Conservation (phyloP, 2,329 filamentous ascomycete genomes). For the Sclerotinia nivalis region DNA sequence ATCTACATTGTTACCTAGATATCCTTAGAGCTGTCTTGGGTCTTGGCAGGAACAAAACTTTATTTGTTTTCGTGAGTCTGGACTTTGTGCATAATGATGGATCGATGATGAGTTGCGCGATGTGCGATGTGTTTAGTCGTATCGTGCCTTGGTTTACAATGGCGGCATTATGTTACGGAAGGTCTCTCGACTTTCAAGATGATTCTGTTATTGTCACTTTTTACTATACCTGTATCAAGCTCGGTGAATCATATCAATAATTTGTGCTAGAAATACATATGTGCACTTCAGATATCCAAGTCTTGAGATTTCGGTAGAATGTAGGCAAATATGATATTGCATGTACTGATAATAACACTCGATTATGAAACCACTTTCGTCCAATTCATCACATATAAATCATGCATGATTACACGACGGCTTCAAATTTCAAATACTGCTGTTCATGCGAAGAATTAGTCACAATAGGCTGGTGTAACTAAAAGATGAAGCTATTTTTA, state of each 20-base stretch:
- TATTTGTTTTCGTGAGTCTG: background rate
- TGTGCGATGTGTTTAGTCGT: too few relatives aligned
- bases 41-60: background rate
- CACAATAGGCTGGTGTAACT: background rate
- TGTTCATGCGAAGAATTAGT: background rate
- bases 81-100: background rate
- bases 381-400: background rate
- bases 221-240: too few relatives aligned
- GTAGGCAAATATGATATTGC: background rate
- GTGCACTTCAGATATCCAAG: background rate
- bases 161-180: too few relatives aligned
- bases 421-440: too few relatives aligned
- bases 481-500: background rate
- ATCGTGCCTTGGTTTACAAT: too few relatives aligned
- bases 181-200: too few relatives aligned
- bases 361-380: accelerated
- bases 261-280: too few relatives aligned
- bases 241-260: background rate
- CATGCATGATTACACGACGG: background rate
- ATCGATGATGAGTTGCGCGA: too few relatives aligned
- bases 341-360: background rate
- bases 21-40: background rate
- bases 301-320: background rate
- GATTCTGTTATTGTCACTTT: too few relatives aligned
- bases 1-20: background rate